phyloP scores from a whole-genome alignment of 2,329 filamentous ascomycete species.

The Colletotrichum shisoi region DNA sequence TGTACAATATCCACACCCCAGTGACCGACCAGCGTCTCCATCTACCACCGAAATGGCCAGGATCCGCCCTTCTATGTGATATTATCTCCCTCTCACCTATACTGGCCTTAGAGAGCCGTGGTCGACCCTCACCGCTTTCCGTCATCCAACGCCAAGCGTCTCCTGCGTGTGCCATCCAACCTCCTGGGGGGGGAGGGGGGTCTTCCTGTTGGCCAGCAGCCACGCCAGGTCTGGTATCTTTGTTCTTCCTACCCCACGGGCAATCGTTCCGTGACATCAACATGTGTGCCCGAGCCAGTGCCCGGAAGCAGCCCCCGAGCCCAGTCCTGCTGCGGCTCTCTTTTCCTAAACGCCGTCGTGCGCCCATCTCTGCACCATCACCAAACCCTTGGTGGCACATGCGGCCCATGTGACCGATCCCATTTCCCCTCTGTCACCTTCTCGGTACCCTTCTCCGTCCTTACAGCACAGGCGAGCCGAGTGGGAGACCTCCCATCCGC shows the following conservation, averaged over 20 bases:
- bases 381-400: slow-evolving; percentile 26
- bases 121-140: neutral
- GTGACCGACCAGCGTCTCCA: neutral
- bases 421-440: neutral
- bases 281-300: slow-evolving; percentile 10
- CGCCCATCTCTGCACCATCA: slow-evolving; percentile 21
- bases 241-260: slow-evolving; percentile 8
- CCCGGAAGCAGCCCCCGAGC: slow-evolving; percentile 29
- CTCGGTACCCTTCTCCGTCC: neutral
- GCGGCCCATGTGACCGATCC: slow-evolving; percentile 19
- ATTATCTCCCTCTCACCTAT: neutral
- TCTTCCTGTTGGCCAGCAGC: slow-evolving; percentile 10
- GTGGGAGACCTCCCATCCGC: slow-evolving; percentile 42
- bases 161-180: slow-evolving; percentile 18
- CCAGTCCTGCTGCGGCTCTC: slow-evolving; percentile 29
- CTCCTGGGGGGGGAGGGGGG: no score
- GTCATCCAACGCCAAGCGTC: slow-evolving; percentile 17
- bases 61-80: neutral
- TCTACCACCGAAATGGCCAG: neutral
- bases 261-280: slow-evolving; percentile 17
- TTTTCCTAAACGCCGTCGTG: slow-evolving; percentile 29
- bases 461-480: slow-evolving; percentile 28
- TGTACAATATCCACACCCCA: neutral
- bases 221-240: slow-evolving; percentile 25
- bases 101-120: neutral